These are phyloP conservation scores for Fraxinus dipetala DNA, from an alignment of 305 asterid genomes.

Conservation along the genomic window DNA sequence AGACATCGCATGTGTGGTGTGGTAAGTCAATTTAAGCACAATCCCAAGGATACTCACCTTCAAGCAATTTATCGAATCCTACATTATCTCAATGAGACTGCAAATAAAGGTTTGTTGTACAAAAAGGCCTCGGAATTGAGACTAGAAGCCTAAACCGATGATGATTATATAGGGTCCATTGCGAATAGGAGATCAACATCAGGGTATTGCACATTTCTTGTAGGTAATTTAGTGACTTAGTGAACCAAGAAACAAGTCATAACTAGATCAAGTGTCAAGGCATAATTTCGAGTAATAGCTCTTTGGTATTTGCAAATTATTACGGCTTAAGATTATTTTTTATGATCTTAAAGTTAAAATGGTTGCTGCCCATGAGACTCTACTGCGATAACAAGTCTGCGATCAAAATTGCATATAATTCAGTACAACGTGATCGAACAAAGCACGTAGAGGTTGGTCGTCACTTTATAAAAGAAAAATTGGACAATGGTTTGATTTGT, in stretches of 20 bases:
- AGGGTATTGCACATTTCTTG: background rate
- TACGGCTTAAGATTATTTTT: background rate
- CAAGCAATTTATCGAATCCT: background rate
- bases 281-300: background rate
- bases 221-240: background rate
- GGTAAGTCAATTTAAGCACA: background rate
- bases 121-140: background rate
- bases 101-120: background rate
- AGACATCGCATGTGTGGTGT: background rate
- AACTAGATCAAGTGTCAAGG: background rate
- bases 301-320: background rate
- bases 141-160: background rate
- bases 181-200: too few relatives aligned
- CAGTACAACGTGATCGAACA: background rate
- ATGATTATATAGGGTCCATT: background rate
- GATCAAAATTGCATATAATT: background rate
- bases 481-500: background rate
- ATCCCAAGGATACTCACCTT: background rate
- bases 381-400: background rate
- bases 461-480: background rate
- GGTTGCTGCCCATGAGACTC: background rate
- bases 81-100: background rate
- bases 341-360: background rate
- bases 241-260: background rate
- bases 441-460: background rate